A percentile compares a stretch with the other conserved stretches of the same genome.
phyloP scores from a whole-genome alignment of 805 yeast species.

The Candida railenensis region DNA sequence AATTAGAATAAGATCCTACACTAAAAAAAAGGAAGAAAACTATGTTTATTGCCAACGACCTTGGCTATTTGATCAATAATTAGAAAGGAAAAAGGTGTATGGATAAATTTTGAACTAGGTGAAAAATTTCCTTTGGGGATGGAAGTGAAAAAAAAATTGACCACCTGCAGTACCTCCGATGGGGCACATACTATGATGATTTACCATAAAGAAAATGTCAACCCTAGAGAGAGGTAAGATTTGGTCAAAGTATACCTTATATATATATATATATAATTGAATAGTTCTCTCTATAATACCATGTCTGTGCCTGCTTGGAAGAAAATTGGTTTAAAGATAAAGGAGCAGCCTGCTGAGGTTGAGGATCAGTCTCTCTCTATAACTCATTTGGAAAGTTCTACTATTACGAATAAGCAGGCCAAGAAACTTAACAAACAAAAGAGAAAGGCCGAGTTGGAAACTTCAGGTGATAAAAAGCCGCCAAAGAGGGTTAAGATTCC shows the following conservation, averaged over 20 bases:
- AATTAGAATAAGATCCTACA: slow-evolving; percentile 4
- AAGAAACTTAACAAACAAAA: slow-evolving; percentile 39
- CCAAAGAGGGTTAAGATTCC: slow-evolving; percentile 73
- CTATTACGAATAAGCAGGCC: slow-evolving; percentile 40
- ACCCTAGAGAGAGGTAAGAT: no score
- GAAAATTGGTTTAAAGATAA: slow-evolving; percentile 65
- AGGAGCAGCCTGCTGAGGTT: slow-evolving; percentile 44
- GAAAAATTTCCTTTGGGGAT: background rate
- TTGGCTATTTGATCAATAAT: background rate
- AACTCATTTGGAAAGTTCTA: slow-evolving; percentile 44
- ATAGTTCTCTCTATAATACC: background rate
- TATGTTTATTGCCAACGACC: background rate
- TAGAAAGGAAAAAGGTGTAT: background rate
- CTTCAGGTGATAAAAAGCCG: slow-evolving; percentile 44
- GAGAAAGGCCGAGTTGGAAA: slow-evolving; percentile 21
- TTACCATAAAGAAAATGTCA: no score
- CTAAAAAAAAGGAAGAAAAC: background rate
- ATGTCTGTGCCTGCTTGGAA: slow-evolving; percentile 72
- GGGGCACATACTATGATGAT: background rate
- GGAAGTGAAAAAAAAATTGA: background rate
- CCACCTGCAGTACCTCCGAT: background rate
- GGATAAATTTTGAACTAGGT: background rate
- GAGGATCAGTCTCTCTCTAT: slow-evolving; percentile 33
- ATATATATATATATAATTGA: no score
- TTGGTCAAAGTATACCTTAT: no score